phyloP scores from a whole-genome alignment of 768 basidiomycete genomes.

The Mycena metata region DNA sequence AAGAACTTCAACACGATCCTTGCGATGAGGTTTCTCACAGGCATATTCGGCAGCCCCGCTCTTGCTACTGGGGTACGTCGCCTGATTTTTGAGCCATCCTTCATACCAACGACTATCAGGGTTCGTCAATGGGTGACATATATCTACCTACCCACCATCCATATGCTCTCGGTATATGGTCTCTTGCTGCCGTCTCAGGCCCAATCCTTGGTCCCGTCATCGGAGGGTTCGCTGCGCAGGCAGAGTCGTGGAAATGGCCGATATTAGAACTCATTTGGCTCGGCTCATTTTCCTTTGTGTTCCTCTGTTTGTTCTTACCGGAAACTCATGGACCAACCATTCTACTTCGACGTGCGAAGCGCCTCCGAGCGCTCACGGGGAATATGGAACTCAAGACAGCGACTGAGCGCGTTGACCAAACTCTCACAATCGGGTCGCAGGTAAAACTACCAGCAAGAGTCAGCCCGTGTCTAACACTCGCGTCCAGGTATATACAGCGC shows the following conservation, averaged over 20 bases:
- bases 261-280: conserved; percentile 42
- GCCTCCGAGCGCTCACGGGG: conserved; percentile 44
- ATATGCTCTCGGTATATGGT: too few relatives aligned
- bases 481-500: background rate
- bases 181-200: conserved; percentile 29
- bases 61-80: conserved; percentile 45
- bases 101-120: too few relatives aligned
- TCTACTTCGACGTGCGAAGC: conserved; percentile 45
- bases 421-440: conserved; percentile 33
- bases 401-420: conserved; percentile 41
- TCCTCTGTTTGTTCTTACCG: conserved; percentile 47
- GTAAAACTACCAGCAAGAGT: too few relatives aligned
- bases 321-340: conserved; percentile 46
- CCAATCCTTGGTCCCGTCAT: conserved; percentile 49
- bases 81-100: too few relatives aligned
- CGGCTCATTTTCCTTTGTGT: conserved; percentile 39
- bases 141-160: too few relatives aligned
- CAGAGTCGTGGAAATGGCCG: conserved; percentile 45
- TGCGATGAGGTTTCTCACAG: conserved; percentile 41
- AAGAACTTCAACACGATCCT: conserved; percentile 47
- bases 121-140: too few relatives aligned
- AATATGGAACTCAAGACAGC: conserved; percentile 28
- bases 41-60: conserved; percentile 49
- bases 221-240: conserved; percentile 48
- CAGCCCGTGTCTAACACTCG: too few relatives aligned